Evolutionary conservation across 2,329 filamentous ascomycete genomes (phyloP).

Genomic region (Claviceps sp.): DNA sequence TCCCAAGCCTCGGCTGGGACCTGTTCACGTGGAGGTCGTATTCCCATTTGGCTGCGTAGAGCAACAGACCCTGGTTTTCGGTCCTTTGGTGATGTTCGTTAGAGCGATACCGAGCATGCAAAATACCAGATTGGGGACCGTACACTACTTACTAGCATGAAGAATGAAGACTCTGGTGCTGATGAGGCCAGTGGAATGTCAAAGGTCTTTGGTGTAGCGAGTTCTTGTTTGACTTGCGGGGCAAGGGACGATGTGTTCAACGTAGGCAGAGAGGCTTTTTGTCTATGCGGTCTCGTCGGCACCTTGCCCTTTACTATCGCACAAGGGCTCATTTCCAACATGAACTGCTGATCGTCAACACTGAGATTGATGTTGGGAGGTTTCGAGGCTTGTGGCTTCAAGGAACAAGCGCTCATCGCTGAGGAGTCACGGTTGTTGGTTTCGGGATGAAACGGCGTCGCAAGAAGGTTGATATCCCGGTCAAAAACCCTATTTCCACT

Average conservation of each 20-base stretch:
- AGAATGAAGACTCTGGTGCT: slow-evolving; percentile 1
- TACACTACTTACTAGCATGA: slow-evolving; percentile 14
- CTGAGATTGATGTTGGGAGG: slow-evolving; percentile 25
- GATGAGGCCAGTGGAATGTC: slow-evolving; percentile 13
- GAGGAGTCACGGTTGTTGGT: neutral
- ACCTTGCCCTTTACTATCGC: slow-evolving; percentile 22
- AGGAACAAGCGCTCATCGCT: slow-evolving; percentile 13
- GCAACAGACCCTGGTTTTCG: slow-evolving; percentile 17
- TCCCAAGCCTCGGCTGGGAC: slow-evolving; percentile 35
- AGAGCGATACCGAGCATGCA: neutral
- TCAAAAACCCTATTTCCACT: neutral
- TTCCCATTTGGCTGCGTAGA: slow-evolving; percentile 18
- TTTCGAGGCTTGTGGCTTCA: slow-evolving; percentile 25
- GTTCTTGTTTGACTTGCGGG: slow-evolving; percentile 18
- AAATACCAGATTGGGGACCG: too few species aligned
- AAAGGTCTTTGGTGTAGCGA: slow-evolving; percentile 15
- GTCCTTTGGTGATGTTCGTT: slow-evolving; percentile 11
- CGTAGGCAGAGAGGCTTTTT: slow-evolving; percentile 12
- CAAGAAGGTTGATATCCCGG: neutral
- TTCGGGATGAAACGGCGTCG: too few species aligned
- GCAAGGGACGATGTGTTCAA: slow-evolving; percentile 11
- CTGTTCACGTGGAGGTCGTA: slow-evolving; percentile 27
- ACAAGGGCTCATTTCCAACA: slow-evolving; percentile 21
- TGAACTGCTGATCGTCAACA: slow-evolving; percentile 19
- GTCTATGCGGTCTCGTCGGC: slow-evolving; percentile 19